Conservation (phyloP, 2,329 filamentous ascomycete species). For the Stagonosporopsis tanaceti region DNA sequence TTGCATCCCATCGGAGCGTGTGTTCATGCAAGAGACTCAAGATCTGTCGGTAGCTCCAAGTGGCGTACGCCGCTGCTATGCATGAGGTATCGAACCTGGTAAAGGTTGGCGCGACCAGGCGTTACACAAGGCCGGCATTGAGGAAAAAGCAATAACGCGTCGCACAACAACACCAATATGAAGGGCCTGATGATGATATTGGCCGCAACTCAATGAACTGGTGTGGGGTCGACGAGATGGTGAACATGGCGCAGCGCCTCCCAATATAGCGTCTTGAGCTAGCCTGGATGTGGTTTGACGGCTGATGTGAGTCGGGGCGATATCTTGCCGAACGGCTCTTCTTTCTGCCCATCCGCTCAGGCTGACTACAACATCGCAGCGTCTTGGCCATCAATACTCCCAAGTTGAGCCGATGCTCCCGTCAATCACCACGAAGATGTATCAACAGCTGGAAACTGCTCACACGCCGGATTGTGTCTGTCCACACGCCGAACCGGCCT, state of each 20-base stretch:
- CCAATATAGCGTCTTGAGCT: neutral
- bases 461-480: constrained; percentile 1
- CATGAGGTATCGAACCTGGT: neutral
- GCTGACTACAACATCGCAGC: constrained; percentile 1
- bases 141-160: constrained; percentile 3
- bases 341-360: neutral
- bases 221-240: neutral
- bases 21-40: neutral
- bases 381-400: neutral
- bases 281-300: neutral
- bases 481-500: neutral
- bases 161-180: constrained; percentile 1
- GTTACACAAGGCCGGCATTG: constrained; percentile 6
- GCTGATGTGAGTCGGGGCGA: constrained; percentile 10
- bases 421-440: neutral
- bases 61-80: constrained; percentile 2
- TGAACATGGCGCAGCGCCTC: neutral
- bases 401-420: neutral
- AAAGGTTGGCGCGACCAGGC: neutral
- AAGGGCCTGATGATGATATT: neutral
- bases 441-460: neutral
- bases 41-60: neutral
- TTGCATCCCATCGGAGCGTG: neutral
- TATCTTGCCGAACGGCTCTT: constrained; percentile 2
- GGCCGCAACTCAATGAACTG: neutral